Percentiles rank a stretch among this genome's conserved stretches.
phyloP scores from a whole-genome alignment of 1,284 basidiomycete species.

The Cystobasidium slooffiae region DNA sequence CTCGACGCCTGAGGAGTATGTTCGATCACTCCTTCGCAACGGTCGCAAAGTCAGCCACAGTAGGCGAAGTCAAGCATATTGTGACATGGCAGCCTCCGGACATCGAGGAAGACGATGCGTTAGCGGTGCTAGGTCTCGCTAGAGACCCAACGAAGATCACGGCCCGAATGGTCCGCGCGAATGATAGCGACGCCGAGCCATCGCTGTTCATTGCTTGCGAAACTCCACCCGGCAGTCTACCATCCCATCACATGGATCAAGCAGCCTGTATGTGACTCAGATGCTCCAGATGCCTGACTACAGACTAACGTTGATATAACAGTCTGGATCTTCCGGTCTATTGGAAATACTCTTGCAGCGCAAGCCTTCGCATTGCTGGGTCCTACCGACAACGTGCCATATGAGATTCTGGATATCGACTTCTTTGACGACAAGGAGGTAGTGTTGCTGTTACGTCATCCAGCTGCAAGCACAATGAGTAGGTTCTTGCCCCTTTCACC shows the following conservation, averaged over 20 bases:
- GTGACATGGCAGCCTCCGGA: slow-evolving; percentile 26
- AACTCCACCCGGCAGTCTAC: slow-evolving; percentile 22
- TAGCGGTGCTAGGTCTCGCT: slow-evolving; percentile 36
- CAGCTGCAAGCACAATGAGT: neutral
- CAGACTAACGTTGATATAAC: neutral
- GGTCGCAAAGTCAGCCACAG: neutral
- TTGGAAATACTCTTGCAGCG: neutral
- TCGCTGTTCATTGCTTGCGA: slow-evolving; percentile 37
- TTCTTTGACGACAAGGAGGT: slow-evolving; percentile 45
- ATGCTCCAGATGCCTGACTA: neutral
- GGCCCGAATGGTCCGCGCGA: slow-evolving; percentile 16
- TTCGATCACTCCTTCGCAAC: slow-evolving; percentile 24
- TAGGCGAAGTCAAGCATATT: slow-evolving; percentile 5
- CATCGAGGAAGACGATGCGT: slow-evolving; percentile 37
- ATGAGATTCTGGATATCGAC: slow-evolving; percentile 41
- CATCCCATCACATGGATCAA: neutral
- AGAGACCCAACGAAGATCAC: slow-evolving; percentile 43
- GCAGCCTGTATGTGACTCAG: slow-evolving; percentile 11
- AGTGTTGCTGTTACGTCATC: slow-evolving; percentile 25
- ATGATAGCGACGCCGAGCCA: neutral
- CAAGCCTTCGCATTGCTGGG: slow-evolving; percentile 9
- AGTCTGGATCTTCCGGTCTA: slow-evolving; percentile 20
- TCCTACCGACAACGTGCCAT: neutral
- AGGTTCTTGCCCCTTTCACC: neutral
- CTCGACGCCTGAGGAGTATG: neutral